phyloP scores from a whole-genome alignment of 116 monocot genomes.

The Dioscorea cayenensis region DNA sequence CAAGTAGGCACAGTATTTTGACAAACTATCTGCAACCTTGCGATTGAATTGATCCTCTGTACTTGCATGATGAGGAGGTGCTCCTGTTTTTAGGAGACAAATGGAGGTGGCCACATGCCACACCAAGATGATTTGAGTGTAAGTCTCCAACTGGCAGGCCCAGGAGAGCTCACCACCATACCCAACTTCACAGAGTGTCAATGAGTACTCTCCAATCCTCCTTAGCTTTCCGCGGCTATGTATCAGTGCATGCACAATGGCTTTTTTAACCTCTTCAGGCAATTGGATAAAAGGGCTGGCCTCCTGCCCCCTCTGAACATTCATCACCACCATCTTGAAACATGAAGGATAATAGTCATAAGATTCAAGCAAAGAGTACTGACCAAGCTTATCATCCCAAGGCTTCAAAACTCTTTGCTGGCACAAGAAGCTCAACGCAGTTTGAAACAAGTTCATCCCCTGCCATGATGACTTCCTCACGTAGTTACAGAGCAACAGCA shows the following conservation, averaged over 20 bases:
- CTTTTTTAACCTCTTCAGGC: slow-evolving; percentile 10
- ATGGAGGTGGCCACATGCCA: slow-evolving; percentile 23
- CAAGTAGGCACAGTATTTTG: slow-evolving; percentile 14
- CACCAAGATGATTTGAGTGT: slow-evolving; percentile 10
- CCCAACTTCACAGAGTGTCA: neutral
- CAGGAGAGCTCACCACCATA: neutral
- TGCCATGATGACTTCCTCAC: neutral
- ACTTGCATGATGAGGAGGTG: too few species aligned
- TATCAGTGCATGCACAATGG: neutral
- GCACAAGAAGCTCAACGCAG: neutral
- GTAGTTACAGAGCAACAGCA: slow-evolving; percentile 3
- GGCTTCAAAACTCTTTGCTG: neutral
- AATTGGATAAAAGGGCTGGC: neutral
- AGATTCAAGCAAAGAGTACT: slow-evolving; percentile 4
- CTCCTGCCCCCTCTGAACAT: neutral
- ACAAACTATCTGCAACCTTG: neutral
- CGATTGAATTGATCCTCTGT: neutral
- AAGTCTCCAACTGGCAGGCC: neutral
- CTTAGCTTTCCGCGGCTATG: neutral
- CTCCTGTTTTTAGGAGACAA: neutral
- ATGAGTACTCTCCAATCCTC: neutral
- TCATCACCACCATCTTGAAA: too few species aligned
- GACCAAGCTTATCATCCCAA: slow-evolving; percentile 8
- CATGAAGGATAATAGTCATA: slow-evolving; percentile 1
- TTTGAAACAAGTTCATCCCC: neutral